Evolutionary conservation across 2,329 filamentous ascomycete genomes (phyloP).

Genomic region (Fusarium sororula): DNA sequence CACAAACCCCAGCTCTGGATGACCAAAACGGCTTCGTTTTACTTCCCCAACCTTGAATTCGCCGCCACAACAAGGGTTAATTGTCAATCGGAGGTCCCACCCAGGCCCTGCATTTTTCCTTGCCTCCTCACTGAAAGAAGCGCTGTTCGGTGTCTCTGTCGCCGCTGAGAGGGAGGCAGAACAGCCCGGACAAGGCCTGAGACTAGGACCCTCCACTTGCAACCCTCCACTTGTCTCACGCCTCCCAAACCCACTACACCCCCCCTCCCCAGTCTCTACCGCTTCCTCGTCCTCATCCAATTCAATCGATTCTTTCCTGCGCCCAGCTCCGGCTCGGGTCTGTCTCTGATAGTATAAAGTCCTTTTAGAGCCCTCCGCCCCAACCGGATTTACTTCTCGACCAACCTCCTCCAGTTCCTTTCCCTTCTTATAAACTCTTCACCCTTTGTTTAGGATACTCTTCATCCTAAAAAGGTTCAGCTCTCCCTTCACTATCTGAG

Average conservation of each 20-base stretch:
- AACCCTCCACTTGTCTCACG: conserved; percentile 39
- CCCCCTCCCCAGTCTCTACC: conserved; percentile 29
- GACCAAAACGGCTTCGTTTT: conserved; percentile 10
- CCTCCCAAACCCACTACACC: conserved; percentile 27
- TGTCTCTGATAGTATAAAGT: conserved; percentile 43
- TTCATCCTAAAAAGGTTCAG: conserved; percentile 26
- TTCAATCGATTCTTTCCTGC: conserved; percentile 18
- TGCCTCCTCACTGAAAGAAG: conserved; percentile 9
- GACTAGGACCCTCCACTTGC: conserved; percentile 22
- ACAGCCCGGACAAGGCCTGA: not conserved
- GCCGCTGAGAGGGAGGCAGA: conserved; percentile 5
- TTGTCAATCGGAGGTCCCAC: conserved; percentile 11
- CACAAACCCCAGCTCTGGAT: conserved; percentile 13
- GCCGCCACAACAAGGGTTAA: conserved; percentile 26
- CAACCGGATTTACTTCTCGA: conserved; percentile 27
- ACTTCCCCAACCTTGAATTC: conserved; percentile 25
- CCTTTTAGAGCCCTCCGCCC: conserved; percentile 41
- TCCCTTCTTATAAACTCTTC: not conserved
- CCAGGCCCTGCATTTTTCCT: conserved; percentile 5
- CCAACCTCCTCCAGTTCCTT: conserved; percentile 25
- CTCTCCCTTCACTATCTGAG: conserved; percentile 26
- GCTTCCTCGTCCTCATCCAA: conserved; percentile 28
- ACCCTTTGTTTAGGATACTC: conserved; percentile 31
- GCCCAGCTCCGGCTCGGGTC: conserved; percentile 33
- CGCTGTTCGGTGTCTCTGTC: conserved; percentile 14